Evolutionary conservation across 164 flowering plant genomes (phyloP), one percentile per base, ranked within the genome.

Genomic region (Echeveria elegans): DNA sequence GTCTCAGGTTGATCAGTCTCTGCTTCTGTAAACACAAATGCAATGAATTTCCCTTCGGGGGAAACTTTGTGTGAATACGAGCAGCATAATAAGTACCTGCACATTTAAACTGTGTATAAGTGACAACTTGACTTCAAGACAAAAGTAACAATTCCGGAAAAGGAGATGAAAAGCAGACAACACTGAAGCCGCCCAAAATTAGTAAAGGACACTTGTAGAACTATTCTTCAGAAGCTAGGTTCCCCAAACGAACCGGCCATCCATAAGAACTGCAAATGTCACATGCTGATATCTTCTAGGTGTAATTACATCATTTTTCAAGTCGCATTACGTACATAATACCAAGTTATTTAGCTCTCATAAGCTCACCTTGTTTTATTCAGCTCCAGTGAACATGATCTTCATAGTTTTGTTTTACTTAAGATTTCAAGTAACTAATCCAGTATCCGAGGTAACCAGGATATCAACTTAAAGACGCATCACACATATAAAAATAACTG

Each of bases 31-130:
- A n/a, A n/a, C n/a, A n/a, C n/a, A n/a, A n/a, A n/a, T n/a, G n/a
- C n/a, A n/a, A n/a, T n/a, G n/a, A n/a, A n/a, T n/a, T 92, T 92
- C 30, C 98, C 98, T 77, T 87, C 88, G 12, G 97, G 96, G 48
- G 96, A 97, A 77, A 92, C 97, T 75, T 87, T 88, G 82, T 92
- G 98, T 36, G 96, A 78, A 70, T 87, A 90, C 23, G 98, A 92
- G n/a, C n/a, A n/a, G n/a, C n/a, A n/a, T n/a, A n/a, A n/a, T n/a
- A n/a, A n/a, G n/a, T n/a, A n/a, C n/a, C 98, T 92, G 85, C 31
- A 65, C 72, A 73, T n/a, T n/a, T 47, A 56, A 47, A 77, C 2
- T 62, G 32, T 14, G 9, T 18, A 32, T 28, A 68, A 24, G 2
- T 24, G 19, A 1, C n/a, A 7, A 4, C 5, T 21, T 8, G 6